Percentiles rank a stretch among this genome's conserved stretches.
Conservation (phyloP, 2,329 filamentous ascomycete species). For the Sporothrix dimorphospora region DNA sequence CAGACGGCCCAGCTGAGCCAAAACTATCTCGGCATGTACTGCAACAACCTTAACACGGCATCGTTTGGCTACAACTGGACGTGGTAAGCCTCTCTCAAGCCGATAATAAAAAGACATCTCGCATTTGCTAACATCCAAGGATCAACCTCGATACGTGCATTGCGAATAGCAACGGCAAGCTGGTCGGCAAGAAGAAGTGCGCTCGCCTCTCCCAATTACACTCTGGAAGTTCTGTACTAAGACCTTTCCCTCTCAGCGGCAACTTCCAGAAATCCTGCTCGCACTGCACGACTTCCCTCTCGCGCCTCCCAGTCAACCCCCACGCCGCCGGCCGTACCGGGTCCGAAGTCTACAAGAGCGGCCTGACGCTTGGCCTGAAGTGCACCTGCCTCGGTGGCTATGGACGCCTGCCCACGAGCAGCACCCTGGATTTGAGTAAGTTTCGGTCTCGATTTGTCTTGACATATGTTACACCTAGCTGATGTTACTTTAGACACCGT, state of each 20-base stretch:
- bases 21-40: slow-evolving; percentile 46
- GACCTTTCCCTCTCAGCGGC: slow-evolving; percentile 31
- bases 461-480: not conserved
- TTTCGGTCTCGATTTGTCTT: not conserved
- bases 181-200: slow-evolving; percentile 34
- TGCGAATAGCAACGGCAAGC: slow-evolving; percentile 37
- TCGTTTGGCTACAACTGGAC: slow-evolving; percentile 47
- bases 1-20: slow-evolving; percentile 41
- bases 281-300: slow-evolving; percentile 31
- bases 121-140: slow-evolving; percentile 35
- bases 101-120: not conserved
- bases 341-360: not conserved
- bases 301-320: not conserved
- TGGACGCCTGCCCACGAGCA: slow-evolving; percentile 15
- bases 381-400: slow-evolving; percentile 35
- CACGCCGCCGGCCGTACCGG: slow-evolving; percentile 16
- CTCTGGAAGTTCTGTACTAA: not conserved
- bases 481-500: slow-evolving; percentile 39
- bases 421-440: slow-evolving; percentile 38
- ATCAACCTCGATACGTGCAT: slow-evolving; percentile 44
- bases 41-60: slow-evolving; percentile 44
- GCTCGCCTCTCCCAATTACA: too few relatives aligned
- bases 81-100: slow-evolving; percentile 37
- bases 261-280: slow-evolving; percentile 36
- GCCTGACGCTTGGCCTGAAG: slow-evolving; percentile 34